A percentile compares a stretch with the other conserved stretches of the same genome.
phyloP scores from a whole-genome alignment of 2,329 filamentous ascomycete genomes.

The Huntiella moniliformis region DNA sequence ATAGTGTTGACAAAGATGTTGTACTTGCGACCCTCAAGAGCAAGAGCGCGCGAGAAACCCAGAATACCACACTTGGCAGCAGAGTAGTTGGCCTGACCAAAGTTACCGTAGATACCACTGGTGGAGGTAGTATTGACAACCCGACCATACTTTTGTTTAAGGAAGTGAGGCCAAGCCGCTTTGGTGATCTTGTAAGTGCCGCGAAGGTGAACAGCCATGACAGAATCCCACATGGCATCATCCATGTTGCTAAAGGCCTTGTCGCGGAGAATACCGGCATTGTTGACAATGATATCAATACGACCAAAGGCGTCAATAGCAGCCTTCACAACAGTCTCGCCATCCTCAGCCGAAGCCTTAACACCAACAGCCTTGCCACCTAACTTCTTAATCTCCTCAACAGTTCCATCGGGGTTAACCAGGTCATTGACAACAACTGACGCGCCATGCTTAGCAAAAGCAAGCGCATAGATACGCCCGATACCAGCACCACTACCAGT shows the following conservation, averaged over 20 bases:
- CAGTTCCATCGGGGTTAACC: slow-evolving; percentile 75
- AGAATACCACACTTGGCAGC: slow-evolving; percentile 85
- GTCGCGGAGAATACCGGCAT: slow-evolving; percentile 91
- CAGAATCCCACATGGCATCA: slow-evolving; percentile 78
- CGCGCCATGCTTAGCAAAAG: slow-evolving; percentile 69
- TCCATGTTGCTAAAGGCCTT: slow-evolving; percentile 98
- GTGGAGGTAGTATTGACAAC: slow-evolving; percentile 95
- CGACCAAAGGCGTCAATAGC: slow-evolving; percentile 88
- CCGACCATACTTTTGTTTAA: slow-evolving; percentile 97
- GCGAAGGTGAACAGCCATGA: slow-evolving; percentile 78
- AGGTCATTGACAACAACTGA: slow-evolving; percentile 89
- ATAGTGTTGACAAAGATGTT: slow-evolving; percentile 98
- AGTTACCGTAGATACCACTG: slow-evolving; percentile 96
- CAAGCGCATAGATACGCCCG: slow-evolving; percentile 73
- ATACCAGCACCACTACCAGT: slow-evolving; percentile 83
- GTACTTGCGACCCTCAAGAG: slow-evolving; percentile 86
- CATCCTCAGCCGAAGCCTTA: slow-evolving; percentile 85
- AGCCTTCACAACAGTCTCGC: slow-evolving; percentile 74
- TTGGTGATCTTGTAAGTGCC: slow-evolving; percentile 95
- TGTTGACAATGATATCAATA: slow-evolving; percentile 92
- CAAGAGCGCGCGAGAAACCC: slow-evolving; percentile 82
- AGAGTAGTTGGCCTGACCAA: slow-evolving; percentile 94
- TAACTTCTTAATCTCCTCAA: slow-evolving; percentile 75
- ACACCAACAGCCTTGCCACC: slow-evolving; percentile 84
- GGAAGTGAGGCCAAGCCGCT: slow-evolving; percentile 91